These are phyloP conservation scores for Penicillium macrosclerotiorum DNA, from an alignment of 495 filamentous ascomycete genomes.

Conservation along the genomic window DNA sequence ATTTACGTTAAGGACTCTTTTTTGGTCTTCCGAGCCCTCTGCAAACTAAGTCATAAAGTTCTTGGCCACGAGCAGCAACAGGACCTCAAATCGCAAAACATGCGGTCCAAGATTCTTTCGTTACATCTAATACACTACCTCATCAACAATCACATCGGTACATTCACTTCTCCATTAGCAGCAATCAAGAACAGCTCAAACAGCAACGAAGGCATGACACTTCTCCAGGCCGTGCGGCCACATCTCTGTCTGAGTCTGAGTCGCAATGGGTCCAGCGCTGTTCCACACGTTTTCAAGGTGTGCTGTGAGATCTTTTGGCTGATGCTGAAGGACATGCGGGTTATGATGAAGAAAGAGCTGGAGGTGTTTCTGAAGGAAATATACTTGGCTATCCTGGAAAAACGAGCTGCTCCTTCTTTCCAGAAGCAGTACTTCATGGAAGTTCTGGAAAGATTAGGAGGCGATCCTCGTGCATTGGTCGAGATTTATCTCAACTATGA, in stretches of 20 bases:
- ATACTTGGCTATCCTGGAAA: conserved; percentile 89
- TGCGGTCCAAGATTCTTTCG: conserved; percentile 95
- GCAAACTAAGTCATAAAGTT: conserved; percentile 91
- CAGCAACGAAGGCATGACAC: conserved; percentile 79
- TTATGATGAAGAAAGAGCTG: conserved; percentile 97
- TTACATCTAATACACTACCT: conserved; percentile 91
- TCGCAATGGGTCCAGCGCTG: conserved; percentile 90
- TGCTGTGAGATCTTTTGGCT: conserved; percentile 98
- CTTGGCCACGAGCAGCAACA: conserved; percentile 86
- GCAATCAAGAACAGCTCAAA: conserved; percentile 87
- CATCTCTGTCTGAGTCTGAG: conserved; percentile 93
- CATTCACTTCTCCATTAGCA: conserved; percentile 85
- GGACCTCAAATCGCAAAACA: conserved; percentile 87
- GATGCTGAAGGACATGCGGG: conserved; percentile 89
- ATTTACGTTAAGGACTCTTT: conserved; percentile 96
- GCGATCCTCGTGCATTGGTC: conserved; percentile 83
- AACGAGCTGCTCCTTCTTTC: conserved; percentile 76
- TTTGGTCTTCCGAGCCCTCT: conserved; percentile 94
- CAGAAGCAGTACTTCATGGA: conserved; percentile 92
- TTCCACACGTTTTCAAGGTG: conserved; percentile 88
- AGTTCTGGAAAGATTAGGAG: conserved; percentile 76
- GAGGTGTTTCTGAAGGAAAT: conserved; percentile 98
- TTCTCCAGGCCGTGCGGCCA: conserved; percentile 94
- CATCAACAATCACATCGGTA: conserved; percentile 82
- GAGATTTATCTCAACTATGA: conserved; percentile 99